Conservation (phyloP, 257 asterid genomes). For the Solanum virginianum region DNA sequence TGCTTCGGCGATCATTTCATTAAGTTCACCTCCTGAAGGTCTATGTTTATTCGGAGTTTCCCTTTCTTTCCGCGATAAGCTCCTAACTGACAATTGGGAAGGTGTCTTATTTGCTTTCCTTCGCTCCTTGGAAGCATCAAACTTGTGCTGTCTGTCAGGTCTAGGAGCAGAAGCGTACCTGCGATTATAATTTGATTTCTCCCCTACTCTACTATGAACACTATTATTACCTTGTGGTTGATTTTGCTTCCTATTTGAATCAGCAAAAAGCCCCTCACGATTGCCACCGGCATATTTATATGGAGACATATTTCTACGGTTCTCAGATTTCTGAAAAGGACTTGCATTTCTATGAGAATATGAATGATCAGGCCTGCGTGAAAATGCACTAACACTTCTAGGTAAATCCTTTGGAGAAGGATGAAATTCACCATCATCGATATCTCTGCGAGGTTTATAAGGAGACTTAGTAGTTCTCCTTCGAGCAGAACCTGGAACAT, state of each 20-base stretch:
- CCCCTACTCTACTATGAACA: constrained; percentile 12
- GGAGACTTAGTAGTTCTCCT: constrained; percentile 33
- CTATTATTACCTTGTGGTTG: constrained; percentile 1
- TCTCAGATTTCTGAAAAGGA: constrained; percentile 25
- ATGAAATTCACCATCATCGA: not conserved
- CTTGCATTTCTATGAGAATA: constrained; percentile 11
- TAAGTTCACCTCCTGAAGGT: constrained; percentile 53
- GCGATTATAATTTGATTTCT: constrained; percentile 13
- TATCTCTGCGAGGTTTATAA: constrained; percentile 7
- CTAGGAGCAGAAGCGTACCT: constrained; percentile 51
- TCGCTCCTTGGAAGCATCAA: constrained; percentile 9
- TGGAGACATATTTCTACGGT: constrained; percentile 30
- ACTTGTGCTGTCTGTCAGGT: constrained; percentile 6
- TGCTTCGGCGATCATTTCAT: constrained; percentile 52
- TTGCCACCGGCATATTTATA: constrained; percentile 9
- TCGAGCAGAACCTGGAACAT: constrained; percentile 2
- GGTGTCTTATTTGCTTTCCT: constrained; percentile 9
- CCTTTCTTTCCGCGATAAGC: constrained; percentile 9
- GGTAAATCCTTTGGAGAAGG: not conserved
- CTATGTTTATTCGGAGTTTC: constrained; percentile 12
- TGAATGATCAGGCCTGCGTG: constrained; percentile 1
- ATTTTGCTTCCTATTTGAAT: not conserved
- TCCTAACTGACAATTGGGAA: constrained; percentile 10
- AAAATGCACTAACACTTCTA: not conserved
- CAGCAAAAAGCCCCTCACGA: not conserved